A percentile compares a stretch with the other conserved stretches of the same genome.
Evolutionary conservation across 208 protist species (phyloP).

Genomic region (Lotmaria passim): DNA sequence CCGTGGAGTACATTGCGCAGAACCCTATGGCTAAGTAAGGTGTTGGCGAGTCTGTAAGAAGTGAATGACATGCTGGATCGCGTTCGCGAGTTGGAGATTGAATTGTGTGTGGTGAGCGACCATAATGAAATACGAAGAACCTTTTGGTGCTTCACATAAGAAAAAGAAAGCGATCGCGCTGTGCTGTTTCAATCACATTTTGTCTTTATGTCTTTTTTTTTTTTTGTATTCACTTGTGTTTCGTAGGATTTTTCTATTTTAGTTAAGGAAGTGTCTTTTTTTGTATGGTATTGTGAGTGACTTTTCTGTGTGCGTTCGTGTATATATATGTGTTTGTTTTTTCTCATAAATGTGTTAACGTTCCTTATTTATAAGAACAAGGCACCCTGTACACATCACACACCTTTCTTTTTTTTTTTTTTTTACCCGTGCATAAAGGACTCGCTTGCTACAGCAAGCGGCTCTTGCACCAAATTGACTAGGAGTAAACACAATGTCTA

Average conservation of each 20-base stretch:
- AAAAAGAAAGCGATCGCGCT: neutral
- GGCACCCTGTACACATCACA: too few species aligned
- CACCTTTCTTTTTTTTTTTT: too few species aligned
- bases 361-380: too few species aligned
- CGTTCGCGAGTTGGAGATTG: neutral
- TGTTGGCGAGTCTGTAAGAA: neutral
- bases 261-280: constrained; percentile 6
- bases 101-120: constrained; percentile 4
- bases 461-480: too few species aligned
- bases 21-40: constrained; percentile 96
- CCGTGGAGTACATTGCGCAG: constrained; percentile 94
- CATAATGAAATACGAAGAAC: neutral
- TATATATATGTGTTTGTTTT: too few species aligned
- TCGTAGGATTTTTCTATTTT: constrained; percentile 31
- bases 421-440: too few species aligned
- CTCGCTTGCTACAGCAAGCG: too few species aligned
- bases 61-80: neutral
- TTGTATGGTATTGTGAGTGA: neutral
- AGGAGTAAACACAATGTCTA: neutral
- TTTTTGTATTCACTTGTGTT: constrained; percentile 19
- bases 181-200: neutral
- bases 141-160: neutral
- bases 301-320: too few species aligned
- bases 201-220: neutral
- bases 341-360: too few species aligned